phyloP scores from a whole-genome alignment of 345 rosid species.

The Hibiscus mutabilis region DNA sequence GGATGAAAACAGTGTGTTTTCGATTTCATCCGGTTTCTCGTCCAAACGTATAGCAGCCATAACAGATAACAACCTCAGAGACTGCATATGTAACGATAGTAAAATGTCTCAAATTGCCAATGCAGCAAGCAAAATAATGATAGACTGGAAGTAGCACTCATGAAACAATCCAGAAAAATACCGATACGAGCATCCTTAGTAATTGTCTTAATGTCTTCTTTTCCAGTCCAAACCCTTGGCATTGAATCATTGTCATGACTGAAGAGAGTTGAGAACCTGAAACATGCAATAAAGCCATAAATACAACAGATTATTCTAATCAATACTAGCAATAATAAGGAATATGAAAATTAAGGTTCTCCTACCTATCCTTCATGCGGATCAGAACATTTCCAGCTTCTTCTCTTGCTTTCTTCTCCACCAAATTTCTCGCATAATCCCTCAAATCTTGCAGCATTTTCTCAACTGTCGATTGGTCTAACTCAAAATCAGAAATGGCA shows the following conservation, averaged over 20 bases:
- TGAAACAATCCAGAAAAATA: slow-evolving; percentile 25
- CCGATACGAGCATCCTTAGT: slow-evolving; percentile 58
- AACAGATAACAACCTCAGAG: slow-evolving; percentile 48
- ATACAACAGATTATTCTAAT: slow-evolving; percentile 1
- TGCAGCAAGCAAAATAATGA: not conserved
- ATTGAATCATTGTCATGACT: slow-evolving; percentile 60
- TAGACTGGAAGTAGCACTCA: not conserved
- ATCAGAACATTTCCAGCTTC: slow-evolving; percentile 66
- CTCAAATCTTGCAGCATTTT: slow-evolving; percentile 43
- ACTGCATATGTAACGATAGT: slow-evolving; percentile 32
- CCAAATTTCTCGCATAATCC: slow-evolving; percentile 45
- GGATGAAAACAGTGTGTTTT: slow-evolving; percentile 41
- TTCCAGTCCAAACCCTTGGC: slow-evolving; percentile 75
- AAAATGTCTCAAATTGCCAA: slow-evolving; percentile 2
- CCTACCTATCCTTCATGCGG: slow-evolving; percentile 68
- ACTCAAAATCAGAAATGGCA: slow-evolving; percentile 51
- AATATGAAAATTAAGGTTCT: not conserved
- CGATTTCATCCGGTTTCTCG: slow-evolving; percentile 56
- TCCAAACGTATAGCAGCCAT: slow-evolving; percentile 66
- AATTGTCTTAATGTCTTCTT: slow-evolving; percentile 57
- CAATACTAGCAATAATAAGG: not conserved
- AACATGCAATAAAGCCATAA: slow-evolving; percentile 18
- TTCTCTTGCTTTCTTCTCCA: slow-evolving; percentile 68
- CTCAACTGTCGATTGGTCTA: slow-evolving; percentile 34
- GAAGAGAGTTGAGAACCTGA: slow-evolving; percentile 64